phyloP scores from a whole-genome alignment of 192 early-diverging fungal species.

The Coemansia sp. region DNA sequence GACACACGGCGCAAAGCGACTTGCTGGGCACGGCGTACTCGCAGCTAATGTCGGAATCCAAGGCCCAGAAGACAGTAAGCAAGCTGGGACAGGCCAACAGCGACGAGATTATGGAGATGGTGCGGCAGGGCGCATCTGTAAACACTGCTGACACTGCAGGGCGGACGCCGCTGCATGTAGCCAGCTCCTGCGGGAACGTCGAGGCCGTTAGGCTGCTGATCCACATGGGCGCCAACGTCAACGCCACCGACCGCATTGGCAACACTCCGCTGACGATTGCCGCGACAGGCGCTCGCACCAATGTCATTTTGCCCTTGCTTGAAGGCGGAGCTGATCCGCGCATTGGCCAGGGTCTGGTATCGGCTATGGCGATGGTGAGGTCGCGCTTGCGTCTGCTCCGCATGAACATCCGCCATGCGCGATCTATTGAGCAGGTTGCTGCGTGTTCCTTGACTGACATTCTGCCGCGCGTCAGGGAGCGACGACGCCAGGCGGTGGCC shows the following conservation, averaged over 20 bases:
- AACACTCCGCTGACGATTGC: constrained; percentile 50
- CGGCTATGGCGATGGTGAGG: constrained; percentile 44
- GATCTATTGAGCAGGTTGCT: constrained; percentile 4
- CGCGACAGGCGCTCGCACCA: constrained; percentile 25
- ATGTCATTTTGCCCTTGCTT: constrained; percentile 26
- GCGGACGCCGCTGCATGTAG: constrained; percentile 46
- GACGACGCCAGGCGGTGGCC: constrained; percentile 10
- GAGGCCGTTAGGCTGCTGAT: constrained; percentile 26
- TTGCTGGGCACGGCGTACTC: not conserved
- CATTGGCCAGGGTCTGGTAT: constrained; percentile 22
- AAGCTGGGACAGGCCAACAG: constrained; percentile 31
- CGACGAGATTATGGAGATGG: constrained; percentile 21
- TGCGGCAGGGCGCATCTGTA: constrained; percentile 15
- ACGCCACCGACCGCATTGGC: constrained; percentile 26
- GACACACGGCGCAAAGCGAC: not conserved
- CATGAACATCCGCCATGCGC: constrained; percentile 19
- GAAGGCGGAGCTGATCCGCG: constrained; percentile 44
- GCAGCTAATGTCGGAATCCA: not conserved
- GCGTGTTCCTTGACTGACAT: constrained; percentile 1
- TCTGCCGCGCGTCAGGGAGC: constrained; percentile 9
- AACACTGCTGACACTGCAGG: constrained; percentile 18
- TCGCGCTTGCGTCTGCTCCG: constrained; percentile 37
- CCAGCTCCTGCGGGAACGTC: constrained; percentile 27
- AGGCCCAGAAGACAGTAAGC: constrained; percentile 5
- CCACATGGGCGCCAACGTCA: constrained; percentile 41